Percentiles rank a stretch among this genome's conserved stretches.
Conservation (phyloP, 306 rosid species). For the Coriaria nepalensis region DNA sequence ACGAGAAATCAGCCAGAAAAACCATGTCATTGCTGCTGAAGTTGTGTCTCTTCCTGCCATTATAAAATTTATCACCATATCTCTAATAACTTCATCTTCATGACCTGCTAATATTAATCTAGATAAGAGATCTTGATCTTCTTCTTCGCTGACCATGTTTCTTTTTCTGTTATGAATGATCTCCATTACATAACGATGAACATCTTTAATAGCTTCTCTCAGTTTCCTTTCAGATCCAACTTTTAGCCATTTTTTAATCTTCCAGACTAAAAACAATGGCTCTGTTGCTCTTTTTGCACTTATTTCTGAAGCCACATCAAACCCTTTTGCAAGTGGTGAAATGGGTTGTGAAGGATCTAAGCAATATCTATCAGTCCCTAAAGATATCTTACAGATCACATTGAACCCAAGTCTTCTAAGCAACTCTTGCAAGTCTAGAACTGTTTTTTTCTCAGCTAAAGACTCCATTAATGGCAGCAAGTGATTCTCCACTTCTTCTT, state of each 20-base stretch:
- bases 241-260: constrained; percentile 55
- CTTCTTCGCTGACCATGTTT: constrained; percentile 5
- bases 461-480: constrained; percentile 46
- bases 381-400: constrained; percentile 41
- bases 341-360: too few species aligned
- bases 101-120: constrained; percentile 41
- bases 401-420: constrained; percentile 56
- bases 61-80: constrained; percentile 71
- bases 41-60: constrained; percentile 94
- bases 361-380: constrained; percentile 36
- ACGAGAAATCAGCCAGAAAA: constrained; percentile 60
- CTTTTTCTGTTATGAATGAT: constrained; percentile 34
- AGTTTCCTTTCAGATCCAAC: constrained; percentile 61
- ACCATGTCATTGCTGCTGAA: constrained; percentile 87
- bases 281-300: constrained; percentile 64
- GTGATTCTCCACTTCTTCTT: constrained; percentile 30
- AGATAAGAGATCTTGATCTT: constrained; percentile 48
- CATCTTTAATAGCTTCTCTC: constrained; percentile 36
- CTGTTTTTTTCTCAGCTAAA: constrained; percentile 11
- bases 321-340: constrained; percentile 36
- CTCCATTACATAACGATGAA: constrained; percentile 37
- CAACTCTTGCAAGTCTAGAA: constrained; percentile 57
- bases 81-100: constrained; percentile 48
- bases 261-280: constrained; percentile 58
- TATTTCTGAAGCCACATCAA: constrained; percentile 55